Conservation (phyloP, 1,284 basidiomycete species). For the Moniliophthora roreri region DNA sequence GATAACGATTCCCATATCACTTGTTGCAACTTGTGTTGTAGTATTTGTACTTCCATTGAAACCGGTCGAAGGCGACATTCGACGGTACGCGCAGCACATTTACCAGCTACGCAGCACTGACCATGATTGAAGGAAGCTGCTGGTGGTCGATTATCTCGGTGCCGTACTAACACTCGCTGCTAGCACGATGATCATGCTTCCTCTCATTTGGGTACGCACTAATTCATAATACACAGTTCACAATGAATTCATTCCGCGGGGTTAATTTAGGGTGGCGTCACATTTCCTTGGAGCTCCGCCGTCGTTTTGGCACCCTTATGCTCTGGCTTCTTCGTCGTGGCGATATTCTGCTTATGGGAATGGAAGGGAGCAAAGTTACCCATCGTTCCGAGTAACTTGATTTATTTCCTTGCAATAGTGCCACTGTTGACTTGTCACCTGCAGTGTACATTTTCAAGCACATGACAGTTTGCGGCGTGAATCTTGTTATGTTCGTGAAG, state of each 20-base stretch:
- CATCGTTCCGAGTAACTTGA: slow-evolving; percentile 60
- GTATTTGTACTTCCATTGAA: slow-evolving; percentile 14
- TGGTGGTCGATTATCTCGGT: slow-evolving; percentile 16
- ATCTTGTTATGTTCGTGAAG: slow-evolving; percentile 70
- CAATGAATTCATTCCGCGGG: not conserved
- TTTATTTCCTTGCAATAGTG: not conserved
- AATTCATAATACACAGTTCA: too few species aligned
- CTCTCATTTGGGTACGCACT: slow-evolving; percentile 16
- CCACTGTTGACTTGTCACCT: not conserved
- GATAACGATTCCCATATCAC: slow-evolving; percentile 63
- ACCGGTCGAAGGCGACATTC: slow-evolving; percentile 12
- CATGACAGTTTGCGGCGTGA: slow-evolving; percentile 67
- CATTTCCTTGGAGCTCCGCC: slow-evolving; percentile 67
- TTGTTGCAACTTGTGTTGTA: slow-evolving; percentile 22
- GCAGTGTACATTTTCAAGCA: slow-evolving; percentile 73
- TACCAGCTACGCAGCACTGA: not conserved
- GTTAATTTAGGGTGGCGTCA: slow-evolving; percentile 55
- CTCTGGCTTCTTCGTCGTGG: slow-evolving; percentile 53
- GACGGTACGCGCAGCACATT: slow-evolving; percentile 1
- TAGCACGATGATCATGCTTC: slow-evolving; percentile 16
- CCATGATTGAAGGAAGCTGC: slow-evolving; percentile 9
- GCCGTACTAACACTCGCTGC: slow-evolving; percentile 14
- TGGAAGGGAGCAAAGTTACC: slow-evolving; percentile 68
- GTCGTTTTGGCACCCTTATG: slow-evolving; percentile 62
- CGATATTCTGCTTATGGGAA: slow-evolving; percentile 71